Evolutionary conservation across 805 yeast species (phyloP).

Genomic region (Nakazawaea siamensis): DNA sequence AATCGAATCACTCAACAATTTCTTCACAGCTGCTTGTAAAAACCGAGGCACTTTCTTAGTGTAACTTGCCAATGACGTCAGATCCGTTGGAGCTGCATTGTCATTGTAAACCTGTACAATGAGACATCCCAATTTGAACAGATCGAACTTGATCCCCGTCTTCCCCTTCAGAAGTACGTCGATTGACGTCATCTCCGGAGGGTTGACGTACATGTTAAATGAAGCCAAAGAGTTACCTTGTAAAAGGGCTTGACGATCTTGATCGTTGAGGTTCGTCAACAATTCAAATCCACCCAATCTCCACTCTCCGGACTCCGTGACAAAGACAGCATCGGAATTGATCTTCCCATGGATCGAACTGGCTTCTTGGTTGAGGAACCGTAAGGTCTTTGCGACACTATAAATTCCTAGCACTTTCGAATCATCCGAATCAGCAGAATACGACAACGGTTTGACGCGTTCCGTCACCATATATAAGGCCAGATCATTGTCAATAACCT

Average conservation of each 20-base stretch:
- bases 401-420: slow-evolving; percentile 47
- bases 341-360: slow-evolving; percentile 59
- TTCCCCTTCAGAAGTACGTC: slow-evolving; percentile 14
- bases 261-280: slow-evolving; percentile 40
- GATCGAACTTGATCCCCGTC: slow-evolving; percentile 44
- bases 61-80: slow-evolving; percentile 9
- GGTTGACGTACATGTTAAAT: slow-evolving; percentile 19
- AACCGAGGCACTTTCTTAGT: slow-evolving; percentile 9
- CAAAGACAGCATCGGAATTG: slow-evolving; percentile 48
- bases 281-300: slow-evolving; percentile 76
- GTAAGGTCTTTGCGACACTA: slow-evolving; percentile 44
- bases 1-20: slow-evolving; percentile 28
- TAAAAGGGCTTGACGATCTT: slow-evolving; percentile 29
- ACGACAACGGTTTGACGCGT: slow-evolving; percentile 44
- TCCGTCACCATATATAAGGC: slow-evolving; percentile 60
- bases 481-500: slow-evolving; percentile 54
- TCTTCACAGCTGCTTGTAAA: slow-evolving; percentile 21
- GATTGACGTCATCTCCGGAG: slow-evolving; percentile 35
- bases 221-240: slow-evolving; percentile 17
- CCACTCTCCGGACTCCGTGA: slow-evolving; percentile 74
- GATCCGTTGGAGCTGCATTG: slow-evolving; percentile 5
- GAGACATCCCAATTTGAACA: slow-evolving; percentile 55
- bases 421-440: slow-evolving; percentile 21
- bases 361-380: slow-evolving; percentile 50
- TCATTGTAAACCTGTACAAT: slow-evolving; percentile 37